Evolutionary conservation across 441 rosid genomes (phyloP).

Genomic region (Populus hybrid): DNA sequence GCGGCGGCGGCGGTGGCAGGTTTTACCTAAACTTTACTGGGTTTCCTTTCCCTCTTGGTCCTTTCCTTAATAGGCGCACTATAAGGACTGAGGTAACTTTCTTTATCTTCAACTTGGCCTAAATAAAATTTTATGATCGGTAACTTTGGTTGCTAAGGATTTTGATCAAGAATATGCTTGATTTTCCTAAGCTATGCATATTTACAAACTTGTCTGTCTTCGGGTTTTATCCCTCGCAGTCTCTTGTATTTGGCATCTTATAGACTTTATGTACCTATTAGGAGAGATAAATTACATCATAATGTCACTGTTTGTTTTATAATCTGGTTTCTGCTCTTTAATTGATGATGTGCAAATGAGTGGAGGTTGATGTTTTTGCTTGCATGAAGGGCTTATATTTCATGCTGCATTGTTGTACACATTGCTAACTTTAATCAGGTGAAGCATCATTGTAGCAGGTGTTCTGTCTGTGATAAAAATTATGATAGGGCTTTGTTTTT

Average conservation of each 20-base stretch:
- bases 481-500: not conserved
- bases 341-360: not conserved
- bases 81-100: constrained; percentile 77
- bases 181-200: not conserved
- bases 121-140: too few relatives aligned
- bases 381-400: not conserved
- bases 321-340: not conserved
- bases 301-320: not conserved
- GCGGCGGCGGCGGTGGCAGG: constrained; percentile 37
- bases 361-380: not conserved
- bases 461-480: not conserved
- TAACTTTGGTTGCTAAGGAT: not conserved
- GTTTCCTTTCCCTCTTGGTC: constrained; percentile 96
- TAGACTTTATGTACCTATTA: not conserved
- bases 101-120: not conserved
- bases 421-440: not conserved
- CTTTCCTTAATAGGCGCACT: constrained; percentile 89
- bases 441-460: not conserved
- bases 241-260: not conserved
- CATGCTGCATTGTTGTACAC: not conserved
- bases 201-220: not conserved
- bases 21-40: constrained; percentile 90
- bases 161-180: not conserved
- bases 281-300: not conserved
- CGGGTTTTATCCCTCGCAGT: not conserved